Base-by-base conservation (phyloP, 768 basidiomycete species). In the Termitomyces sp. region DNA sequence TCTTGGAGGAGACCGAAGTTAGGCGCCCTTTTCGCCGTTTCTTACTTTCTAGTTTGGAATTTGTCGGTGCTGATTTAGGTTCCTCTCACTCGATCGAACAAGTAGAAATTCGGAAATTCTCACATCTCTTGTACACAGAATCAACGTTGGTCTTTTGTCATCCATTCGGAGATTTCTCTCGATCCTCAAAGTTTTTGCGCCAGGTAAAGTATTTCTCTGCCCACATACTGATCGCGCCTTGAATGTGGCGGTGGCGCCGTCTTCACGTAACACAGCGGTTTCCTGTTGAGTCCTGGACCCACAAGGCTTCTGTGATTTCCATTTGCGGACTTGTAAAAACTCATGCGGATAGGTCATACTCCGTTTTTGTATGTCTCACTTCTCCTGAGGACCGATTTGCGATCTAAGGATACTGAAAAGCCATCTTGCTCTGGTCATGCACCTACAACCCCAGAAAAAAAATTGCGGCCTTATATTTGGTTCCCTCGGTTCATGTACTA, bases 201-300 rank as follows among this genome's bases (percentile, higher is more conserved):
- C 22, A 4, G 13, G 34, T 3, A 22, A 50, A 8, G 15, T 22
- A 15, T 22, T 20, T 9, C 13, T 33, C 3, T 4, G 31, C 31
- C 48, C 31, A 33, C 48, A 22, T 4, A 5, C 49, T 6, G 49
- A 22, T 22, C n/a, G 3, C 13, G 48, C n/a, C 16, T 26, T 37
- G 50, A 37, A 37, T 51, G 51, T 51, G 51, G 51, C 51, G 51
- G 51, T 51, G 51, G 51, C 51, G 51, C 37, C 51, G 36, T 39
- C 36, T 13, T 28, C 51, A 12, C 37, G 34, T 24, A 10, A 33
- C 36, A 3, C 18, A 37, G 24, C 24, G n/a, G 16, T 36, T 51
- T 37, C 50, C 33, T 51, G 16, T 37, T 51, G 8, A 10, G 22
- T 18, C 31, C 5, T 12, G 16, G 15, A 5, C 24, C 1, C 4